Evolutionary conservation across 225 moss, liverwort and hornwort genomes (phyloP), one percentile per base, ranked within the genome.

Genomic region (Anthoceros angustus): DNA sequence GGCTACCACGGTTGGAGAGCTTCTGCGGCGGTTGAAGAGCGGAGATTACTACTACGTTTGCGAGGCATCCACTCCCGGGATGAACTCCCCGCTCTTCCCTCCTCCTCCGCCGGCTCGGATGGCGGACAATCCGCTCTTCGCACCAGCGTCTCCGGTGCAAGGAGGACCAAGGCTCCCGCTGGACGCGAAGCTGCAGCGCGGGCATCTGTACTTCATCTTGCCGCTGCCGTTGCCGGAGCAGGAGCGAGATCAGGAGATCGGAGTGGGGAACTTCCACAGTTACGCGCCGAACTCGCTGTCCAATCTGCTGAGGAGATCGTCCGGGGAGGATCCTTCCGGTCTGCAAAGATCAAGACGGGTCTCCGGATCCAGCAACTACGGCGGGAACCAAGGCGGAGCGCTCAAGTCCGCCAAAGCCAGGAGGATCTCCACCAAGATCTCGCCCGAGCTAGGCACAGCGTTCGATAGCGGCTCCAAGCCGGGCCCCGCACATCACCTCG

Each of bases 71-170:
- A 55, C 55, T 7, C 55, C 55, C 5, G 55, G 55, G 16, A 55
- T 20, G 55, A 55, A 55, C 55, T 55, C 55, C 55, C 55, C 55
- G 55, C 55, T 55, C 55, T 55, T 55, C 55, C 55, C 55, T 0
- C 45, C 32, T 32, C 32, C 32, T 32, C 32, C 32, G 4, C 32
- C 12, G 2, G 45, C 16, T 11, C 55, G 7, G 55, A 20, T 55
- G 55, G 12, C 55, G 55, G n/a, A 55, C 55, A 55, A 55, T 23
- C 55, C 55, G 55, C 55, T 55, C 10, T 55, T 55, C 14, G 55
- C 18, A 18, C n/a, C 55, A 20, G 14, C 10, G 10, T 55, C 55
- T 55, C 55, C 55, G 55, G n/a, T 55, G 10, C 55, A 55, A 55
- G 55, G 55, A 18, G 55, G 55, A 23, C n/a, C 55, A 7, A 18